Conservation (phyloP, 306 rosid species). For the Fragaria vesca region DNA sequence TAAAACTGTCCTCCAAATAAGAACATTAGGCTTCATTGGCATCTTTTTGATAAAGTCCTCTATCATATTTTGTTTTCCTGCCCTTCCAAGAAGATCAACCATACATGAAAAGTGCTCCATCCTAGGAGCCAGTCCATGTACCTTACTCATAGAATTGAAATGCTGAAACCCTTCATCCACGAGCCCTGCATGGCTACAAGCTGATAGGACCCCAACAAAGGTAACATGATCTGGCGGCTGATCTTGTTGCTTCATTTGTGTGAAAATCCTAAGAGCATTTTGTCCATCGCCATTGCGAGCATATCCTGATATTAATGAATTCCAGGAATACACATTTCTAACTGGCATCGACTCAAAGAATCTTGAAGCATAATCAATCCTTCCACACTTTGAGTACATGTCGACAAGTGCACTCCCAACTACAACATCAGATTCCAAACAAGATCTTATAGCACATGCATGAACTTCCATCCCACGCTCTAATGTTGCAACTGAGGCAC, state of each 20-base stretch:
- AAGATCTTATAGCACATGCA: conserved; percentile 71
- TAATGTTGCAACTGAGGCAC: conserved; percentile 87
- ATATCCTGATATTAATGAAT: conserved; percentile 86
- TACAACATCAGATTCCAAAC: conserved; percentile 74
- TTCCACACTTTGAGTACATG: conserved; percentile 94
- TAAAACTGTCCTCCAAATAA: conserved; percentile 89
- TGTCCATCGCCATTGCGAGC: conserved; percentile 87
- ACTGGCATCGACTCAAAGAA: conserved; percentile 76
- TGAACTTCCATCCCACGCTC: conserved; percentile 95
- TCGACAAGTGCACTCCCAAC: conserved; percentile 88
- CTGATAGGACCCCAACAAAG: conserved; percentile 86
- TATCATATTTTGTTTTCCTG: conserved; percentile 65
- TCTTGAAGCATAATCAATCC: conserved; percentile 81
- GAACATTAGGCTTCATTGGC: conserved; percentile 76
- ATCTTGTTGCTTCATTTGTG: conserved; percentile 61
- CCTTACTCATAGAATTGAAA: conserved; percentile 60
- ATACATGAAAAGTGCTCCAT: conserved; percentile 90
- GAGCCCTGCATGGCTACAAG: conserved; percentile 92
- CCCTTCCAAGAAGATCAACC: conserved; percentile 89
- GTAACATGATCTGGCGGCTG: conserved; percentile 83
- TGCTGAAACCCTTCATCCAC: conserved; percentile 71
- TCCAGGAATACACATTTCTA: conserved; percentile 83
- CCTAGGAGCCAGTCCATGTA: conserved; percentile 61
- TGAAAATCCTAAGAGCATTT: conserved; percentile 63
- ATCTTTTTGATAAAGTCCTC: conserved; percentile 64